A percentile compares a stretch with the other conserved stretches of the same genome.
These are phyloP conservation scores for Rhododendron kiyosumense DNA, from an alignment of 148 eudicot species.

Conservation along the genomic window DNA sequence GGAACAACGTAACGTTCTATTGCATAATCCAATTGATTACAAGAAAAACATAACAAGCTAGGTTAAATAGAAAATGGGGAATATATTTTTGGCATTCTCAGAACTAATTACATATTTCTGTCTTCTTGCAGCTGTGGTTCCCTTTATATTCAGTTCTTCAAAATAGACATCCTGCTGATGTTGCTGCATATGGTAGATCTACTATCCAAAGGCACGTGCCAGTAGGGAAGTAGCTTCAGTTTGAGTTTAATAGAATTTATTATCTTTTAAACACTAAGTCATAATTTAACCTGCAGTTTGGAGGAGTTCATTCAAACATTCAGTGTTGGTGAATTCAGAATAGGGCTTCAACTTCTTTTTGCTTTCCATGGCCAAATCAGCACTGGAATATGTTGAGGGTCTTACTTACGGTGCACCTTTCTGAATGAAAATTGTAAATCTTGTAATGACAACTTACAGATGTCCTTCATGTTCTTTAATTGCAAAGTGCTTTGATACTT, in stretches of 20 bases:
- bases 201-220: slow-evolving; percentile 63
- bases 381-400: slow-evolving; percentile 46
- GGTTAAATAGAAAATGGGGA: not conserved
- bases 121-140: slow-evolving; percentile 80
- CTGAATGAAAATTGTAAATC: not conserved
- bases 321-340: slow-evolving; percentile 80
- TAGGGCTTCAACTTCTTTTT: slow-evolving; percentile 71
- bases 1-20: no score
- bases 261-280: not conserved
- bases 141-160: slow-evolving; percentile 81
- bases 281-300: slow-evolving; percentile 46
- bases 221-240: not conserved
- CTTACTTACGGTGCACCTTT: slow-evolving; percentile 44
- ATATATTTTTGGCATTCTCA: not conserved
- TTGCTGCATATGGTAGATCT: slow-evolving; percentile 38
- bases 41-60: no score
- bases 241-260: not conserved
- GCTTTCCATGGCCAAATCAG: slow-evolving; percentile 78
- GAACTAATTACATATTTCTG: not conserved
- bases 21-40: no score
- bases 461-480: not conserved
- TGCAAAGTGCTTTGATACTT: not conserved
- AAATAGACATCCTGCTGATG: slow-evolving; percentile 36
- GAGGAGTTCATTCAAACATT: slow-evolving; percentile 82
- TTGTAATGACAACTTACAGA: not conserved